These are phyloP conservation scores for Gracilaria domingensis DNA, from an alignment of 23 red algal genomes.

Conservation along the genomic window DNA sequence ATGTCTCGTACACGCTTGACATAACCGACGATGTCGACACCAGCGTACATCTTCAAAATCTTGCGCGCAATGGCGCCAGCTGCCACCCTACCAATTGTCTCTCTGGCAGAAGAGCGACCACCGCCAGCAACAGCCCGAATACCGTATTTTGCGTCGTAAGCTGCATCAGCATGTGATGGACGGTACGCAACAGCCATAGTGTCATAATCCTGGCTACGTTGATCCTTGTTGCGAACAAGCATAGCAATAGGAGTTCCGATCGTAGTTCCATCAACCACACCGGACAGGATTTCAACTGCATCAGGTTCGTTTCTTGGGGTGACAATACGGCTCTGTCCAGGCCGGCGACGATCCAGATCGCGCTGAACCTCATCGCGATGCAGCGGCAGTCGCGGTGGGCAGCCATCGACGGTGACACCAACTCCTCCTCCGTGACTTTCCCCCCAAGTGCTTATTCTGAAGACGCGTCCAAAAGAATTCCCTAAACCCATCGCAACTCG, in stretches of 20 bases:
- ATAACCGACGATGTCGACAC: constrained; percentile 89
- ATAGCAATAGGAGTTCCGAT: constrained; percentile 97
- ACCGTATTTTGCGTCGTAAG: constrained; percentile 99
- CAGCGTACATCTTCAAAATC: constrained; percentile 76
- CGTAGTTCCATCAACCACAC: constrained; percentile 86
- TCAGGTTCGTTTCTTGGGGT: constrained; percentile 94
- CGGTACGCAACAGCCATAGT: constrained; percentile 92
- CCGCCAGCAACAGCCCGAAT: constrained; percentile 96
- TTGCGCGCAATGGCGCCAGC: constrained; percentile 92
- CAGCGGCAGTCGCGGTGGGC: constrained; percentile 82
- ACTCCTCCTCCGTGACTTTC: constrained; percentile 97
- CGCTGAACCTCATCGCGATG: constrained; percentile 80
- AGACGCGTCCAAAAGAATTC: constrained; percentile 92
- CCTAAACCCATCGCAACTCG: constrained; percentile 76
- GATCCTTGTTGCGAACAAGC: constrained; percentile 97
- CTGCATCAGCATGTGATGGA: constrained; percentile 96
- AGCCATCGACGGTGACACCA: constrained; percentile 94
- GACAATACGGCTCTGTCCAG: constrained; percentile 94
- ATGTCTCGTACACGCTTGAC: constrained; percentile 91
- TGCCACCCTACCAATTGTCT: constrained; percentile 98
- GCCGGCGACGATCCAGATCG: constrained; percentile 90
- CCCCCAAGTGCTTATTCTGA: constrained; percentile 93
- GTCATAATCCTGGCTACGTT: constrained; percentile 93
- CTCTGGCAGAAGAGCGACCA: constrained; percentile 88
- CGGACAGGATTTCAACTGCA: constrained; percentile 96